Conservation (phyloP, 129 eudicot genomes). For the Flaveria robusta region DNA sequence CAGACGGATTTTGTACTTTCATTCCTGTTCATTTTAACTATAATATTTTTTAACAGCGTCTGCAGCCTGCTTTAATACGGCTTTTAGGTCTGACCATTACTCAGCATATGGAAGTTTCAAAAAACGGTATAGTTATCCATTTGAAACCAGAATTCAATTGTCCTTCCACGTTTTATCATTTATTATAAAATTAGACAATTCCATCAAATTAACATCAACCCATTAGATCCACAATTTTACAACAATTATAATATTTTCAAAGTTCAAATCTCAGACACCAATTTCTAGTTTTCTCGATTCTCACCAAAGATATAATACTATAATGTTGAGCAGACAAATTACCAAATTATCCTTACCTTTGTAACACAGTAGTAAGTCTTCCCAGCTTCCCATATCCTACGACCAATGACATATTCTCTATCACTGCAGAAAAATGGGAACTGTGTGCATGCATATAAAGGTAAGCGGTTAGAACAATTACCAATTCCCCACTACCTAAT, state of each 20-base stretch:
- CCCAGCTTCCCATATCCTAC: slow-evolving; percentile 96
- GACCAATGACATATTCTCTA: slow-evolving; percentile 89
- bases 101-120: background rate
- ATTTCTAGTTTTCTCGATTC: background rate
- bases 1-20: background rate
- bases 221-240: background rate
- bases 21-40: background rate
- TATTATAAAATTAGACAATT: background rate
- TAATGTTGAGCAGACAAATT: slow-evolving; percentile 8
- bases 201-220: background rate
- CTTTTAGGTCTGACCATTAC: no score
- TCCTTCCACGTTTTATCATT: background rate
- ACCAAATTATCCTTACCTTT: slow-evolving; percentile 54
- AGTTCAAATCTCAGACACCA: background rate
- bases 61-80: background rate
- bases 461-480: slow-evolving; percentile 8
- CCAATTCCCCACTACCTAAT: background rate
- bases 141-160: background rate
- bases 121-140: background rate
- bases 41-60: no score
- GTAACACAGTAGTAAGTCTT: slow-evolving; percentile 80
- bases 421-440: slow-evolving; percentile 98
- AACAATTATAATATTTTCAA: background rate
- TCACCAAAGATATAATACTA: background rate
- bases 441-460: slow-evolving; percentile 45